Evolutionary conservation across 345 rosid species (phyloP), one percentile per base, ranked within the genome.

Genomic region (Corymbia maculata): DNA sequence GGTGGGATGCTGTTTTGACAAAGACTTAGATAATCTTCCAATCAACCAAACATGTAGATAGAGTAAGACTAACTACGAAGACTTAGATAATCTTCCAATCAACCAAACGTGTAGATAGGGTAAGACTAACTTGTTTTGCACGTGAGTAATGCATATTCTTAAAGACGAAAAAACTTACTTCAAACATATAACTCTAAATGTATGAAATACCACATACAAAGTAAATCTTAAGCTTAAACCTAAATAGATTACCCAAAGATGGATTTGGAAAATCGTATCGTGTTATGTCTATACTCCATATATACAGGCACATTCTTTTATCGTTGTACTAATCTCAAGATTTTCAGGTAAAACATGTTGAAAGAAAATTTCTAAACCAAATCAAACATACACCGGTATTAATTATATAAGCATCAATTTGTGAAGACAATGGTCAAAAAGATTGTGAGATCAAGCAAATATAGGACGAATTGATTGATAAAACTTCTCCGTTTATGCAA

Each of bases 221-320:
- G 30, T 28, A 12, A 61, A 6, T 61, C 32, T 12, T 6, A 4
- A 28, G 16, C 1, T 32, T 28, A 61, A 61, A 12, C 32, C 30
- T 1, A 0, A 61, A 61, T 2, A 2, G 15, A 0, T 26, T 5
- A 24, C 2, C 2, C 3, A 13, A 61, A 61, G 12, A 61, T 61
- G 36, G n/a, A 61, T 26, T 61, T 28, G n/a, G 32, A 28, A 6
- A 13, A 61, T 3, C 13, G 0, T 26, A 13, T 3, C 2, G 0
- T 61, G 32, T 2, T 2, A 4, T 24, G 1, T 57, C 13, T 57
- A 2, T 57, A 26, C 5, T 57, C 3, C 4, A 1, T 15, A 28
- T 5, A 5, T 61, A 61, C 6, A 61, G 13, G 8, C 8, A 61
- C 2, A 5, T 61, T 28, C 16, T 61, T 61, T 61, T 61, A 6